Conservation (phyloP, 139 green algal species). For the Chlamydomonas sp. region DNA sequence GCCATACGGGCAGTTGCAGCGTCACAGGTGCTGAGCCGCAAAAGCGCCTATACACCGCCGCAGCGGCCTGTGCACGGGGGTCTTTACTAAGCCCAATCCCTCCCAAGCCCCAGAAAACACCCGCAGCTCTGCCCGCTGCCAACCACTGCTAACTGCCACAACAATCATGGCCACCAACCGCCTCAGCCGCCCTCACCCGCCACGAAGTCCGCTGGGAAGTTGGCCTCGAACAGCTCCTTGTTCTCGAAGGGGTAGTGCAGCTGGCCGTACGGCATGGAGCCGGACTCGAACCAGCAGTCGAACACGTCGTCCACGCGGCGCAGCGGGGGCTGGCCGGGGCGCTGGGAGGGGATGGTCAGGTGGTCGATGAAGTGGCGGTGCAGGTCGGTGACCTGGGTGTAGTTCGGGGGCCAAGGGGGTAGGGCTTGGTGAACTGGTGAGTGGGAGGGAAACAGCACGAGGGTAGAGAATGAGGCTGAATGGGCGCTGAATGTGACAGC, state of each 20-base stretch:
- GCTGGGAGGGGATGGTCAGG: conserved; percentile 91
- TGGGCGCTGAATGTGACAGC: neutral
- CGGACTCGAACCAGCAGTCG: conserved; percentile 99
- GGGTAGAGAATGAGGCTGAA: neutral
- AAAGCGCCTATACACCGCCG: too few species aligned
- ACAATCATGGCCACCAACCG: too few species aligned
- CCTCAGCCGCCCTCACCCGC: conserved; percentile 62
- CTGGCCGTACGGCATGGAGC: conserved; percentile 96
- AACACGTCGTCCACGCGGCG: conserved; percentile 97
- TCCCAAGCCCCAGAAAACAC: neutral
- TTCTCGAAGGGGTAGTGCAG: conserved; percentile 99
- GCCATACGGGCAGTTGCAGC: too few species aligned
- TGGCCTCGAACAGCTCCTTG: conserved; percentile 89
- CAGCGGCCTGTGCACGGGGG: too few species aligned
- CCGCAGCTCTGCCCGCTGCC: neutral
- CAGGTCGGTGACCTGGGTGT: conserved; percentile 86
- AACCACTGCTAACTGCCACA: neutral
- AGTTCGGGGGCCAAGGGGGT: neutral
- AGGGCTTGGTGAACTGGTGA: neutral
- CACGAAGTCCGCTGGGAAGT: conserved; percentile 96
- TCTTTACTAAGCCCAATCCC: neutral
- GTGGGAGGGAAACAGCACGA: neutral
- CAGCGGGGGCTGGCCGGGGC: conserved; percentile 57
- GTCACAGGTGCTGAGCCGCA: too few species aligned
- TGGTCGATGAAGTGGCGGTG: conserved; percentile 99